Base-by-base conservation (phyloP, 202 grass and related monocot genomes). In the Bolboschoenoplectus hybrid region DNA sequence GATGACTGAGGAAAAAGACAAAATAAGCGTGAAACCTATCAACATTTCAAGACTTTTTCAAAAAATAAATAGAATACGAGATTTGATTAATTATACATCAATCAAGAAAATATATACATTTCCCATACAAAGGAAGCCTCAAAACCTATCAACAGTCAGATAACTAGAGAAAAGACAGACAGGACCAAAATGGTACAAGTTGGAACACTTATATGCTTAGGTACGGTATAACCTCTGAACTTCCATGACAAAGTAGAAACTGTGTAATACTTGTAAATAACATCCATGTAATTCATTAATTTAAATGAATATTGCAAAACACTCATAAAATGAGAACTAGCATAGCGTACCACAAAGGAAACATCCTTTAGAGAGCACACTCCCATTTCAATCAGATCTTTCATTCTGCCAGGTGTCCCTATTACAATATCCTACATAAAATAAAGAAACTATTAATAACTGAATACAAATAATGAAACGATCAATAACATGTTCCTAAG, bases 311-410 rank as follows among this genome's bases (percentile, higher is more conserved):
- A 36, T 0, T 0, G 0, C 7, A 81, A 81, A 43, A 60, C 63
- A 63, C 26, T 72, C 9, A 12, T 73, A 69, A 71, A 43, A 41
- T 84, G 66, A 68, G 19, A n/a, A 61, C 36, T 62, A 85, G 56
- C 32, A 35, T 80, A 72, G 72, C 90, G 85, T 90, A 98, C 96
- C 93, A 98, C 96, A 82, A 90, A 98, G 14, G 96, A 92, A 82
- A 96, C 93, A 46, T 94, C 91, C 57, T 90, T 94, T 74, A 98
- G 90, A 81, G 63, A 38, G 74, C 96, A 98, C 84, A 96, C 13
- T 63, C 87, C 93, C 93, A 94, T 94, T 96, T 96, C 90, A 89
- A 96, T 98, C 65, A 98, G 86, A 84, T 98, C 96, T 94, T 96
- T 98, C 91, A 98, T 86, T 81, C 96, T 92, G 52, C 93, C 96